Base-by-base conservation (phyloP, 73 alveolate species). In the Tetrahymena malaccensis region DNA sequence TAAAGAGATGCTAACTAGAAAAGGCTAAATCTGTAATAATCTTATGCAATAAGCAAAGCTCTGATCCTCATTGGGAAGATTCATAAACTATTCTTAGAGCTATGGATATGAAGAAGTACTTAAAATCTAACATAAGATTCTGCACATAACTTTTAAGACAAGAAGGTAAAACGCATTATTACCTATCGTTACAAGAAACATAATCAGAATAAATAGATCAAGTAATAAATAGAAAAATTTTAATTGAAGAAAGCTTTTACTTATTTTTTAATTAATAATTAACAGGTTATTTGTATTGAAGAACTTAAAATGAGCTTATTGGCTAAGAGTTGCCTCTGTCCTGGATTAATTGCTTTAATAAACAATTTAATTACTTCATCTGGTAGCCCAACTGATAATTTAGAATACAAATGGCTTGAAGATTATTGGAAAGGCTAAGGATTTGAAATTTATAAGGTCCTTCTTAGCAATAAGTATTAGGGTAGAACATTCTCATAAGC, bases 361-460 rank as follows among this genome's bases (percentile, higher is more conserved):
- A 96, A 99, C 9, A 98, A 98, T 97, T 96, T 98, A 34, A 98
- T 98, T 31, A 96, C 97, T 84, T 96, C 99, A 35, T 96, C 98
- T 19, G 98, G 97, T 5, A 95, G 95, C 21, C 99, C 99, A 17
- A 97, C 99, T 16, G 96, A 97, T 58, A 96, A 96, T 93, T 89
- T 98, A 3, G 98, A 98, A 58, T 96, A 95, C 95, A 96, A 94
- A 43, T 98, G 99, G 99, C 98, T 98, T 94, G 85, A 94, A 27
- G 99, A 98, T 94, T 98, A 98, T 96, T 98, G 99, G 98, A 97
- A 96, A 89, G 99, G 99, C 22, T 98, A 98, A 95, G 98, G 97
- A 83, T 98, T 96, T 96, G 99, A 98, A 97, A 98, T 98, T 15
- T 98, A 98, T 96, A 96, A 98, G 93, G 97, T 98, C 19, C 96